Conservation (phyloP, 768 basidiomycete species). For the Naganishia friedmannii region DNA sequence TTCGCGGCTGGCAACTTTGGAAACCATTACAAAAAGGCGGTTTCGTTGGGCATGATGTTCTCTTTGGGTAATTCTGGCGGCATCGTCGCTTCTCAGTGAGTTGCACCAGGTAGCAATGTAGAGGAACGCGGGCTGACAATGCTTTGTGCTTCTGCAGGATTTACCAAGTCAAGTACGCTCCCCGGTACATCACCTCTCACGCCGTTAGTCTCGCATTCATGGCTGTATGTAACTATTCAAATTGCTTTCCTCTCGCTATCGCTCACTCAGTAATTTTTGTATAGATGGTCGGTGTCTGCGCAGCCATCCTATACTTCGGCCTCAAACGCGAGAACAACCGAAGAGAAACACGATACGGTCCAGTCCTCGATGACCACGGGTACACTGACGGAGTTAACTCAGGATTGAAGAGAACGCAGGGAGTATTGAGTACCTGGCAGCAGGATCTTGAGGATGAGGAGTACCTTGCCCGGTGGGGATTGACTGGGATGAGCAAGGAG, state of each 20-base stretch:
- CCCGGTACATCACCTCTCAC: conserved; percentile 44
- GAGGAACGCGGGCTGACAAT: not conserved
- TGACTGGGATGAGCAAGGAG: conserved; percentile 42
- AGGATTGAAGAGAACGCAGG: conserved; percentile 25
- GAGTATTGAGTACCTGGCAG: conserved; percentile 1
- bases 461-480: conserved; percentile 41
- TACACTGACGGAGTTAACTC: not conserved
- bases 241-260: not conserved
- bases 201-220: conserved; percentile 47
- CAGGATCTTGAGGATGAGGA: conserved; percentile 37
- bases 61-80: conserved; percentile 50
- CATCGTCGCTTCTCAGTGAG: conserved; percentile 45
- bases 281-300: conserved; percentile 39
- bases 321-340: conserved; percentile 51
- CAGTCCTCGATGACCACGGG: not conserved
- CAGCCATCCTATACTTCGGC: conserved; percentile 45
- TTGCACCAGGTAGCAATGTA: not conserved
- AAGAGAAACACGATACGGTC: conserved; percentile 50
- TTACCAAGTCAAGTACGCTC: conserved; percentile 45
- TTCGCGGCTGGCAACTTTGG: conserved; percentile 49
- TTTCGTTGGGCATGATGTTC: conserved; percentile 48
- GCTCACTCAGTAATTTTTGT: not conserved
- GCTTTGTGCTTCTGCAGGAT: conserved; percentile 23
- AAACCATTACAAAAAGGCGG: conserved; percentile 45
- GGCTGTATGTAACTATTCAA: conserved; percentile 19